Conservation (phyloP, 2,329 filamentous ascomycete species). For the Neofusicoccum cordaticola region DNA sequence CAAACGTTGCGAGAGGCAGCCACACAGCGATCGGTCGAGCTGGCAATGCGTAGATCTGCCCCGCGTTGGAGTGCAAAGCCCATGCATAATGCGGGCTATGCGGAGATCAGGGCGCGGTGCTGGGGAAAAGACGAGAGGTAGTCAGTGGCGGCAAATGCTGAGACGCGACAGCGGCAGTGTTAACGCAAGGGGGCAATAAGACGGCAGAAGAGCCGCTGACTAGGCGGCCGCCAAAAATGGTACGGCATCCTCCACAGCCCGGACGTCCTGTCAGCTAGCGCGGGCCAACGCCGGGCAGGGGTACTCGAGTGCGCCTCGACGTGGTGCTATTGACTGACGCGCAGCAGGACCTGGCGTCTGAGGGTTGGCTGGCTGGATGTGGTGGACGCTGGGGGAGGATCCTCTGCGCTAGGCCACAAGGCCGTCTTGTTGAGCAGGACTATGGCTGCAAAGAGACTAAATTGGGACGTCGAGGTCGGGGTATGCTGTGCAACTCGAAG, state of each 20-base stretch:
- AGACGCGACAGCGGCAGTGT: background rate
- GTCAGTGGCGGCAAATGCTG: background rate
- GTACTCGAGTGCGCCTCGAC: background rate
- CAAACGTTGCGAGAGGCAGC: background rate
- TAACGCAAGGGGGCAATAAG: background rate
- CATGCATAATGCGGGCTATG: background rate
- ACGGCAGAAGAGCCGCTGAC: background rate
- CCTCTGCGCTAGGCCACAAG: background rate
- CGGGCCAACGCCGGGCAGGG: background rate
- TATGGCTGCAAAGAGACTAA: constrained; percentile 4
- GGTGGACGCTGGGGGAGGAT: background rate
- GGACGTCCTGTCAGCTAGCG: background rate
- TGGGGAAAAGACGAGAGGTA: background rate
- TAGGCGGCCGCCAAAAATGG: background rate
- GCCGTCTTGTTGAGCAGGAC: background rate
- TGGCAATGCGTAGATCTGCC: background rate
- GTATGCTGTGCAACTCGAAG: constrained; percentile 4
- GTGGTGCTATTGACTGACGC: background rate
- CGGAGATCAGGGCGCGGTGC: background rate
- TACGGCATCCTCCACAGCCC: background rate
- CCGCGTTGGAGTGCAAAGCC: background rate
- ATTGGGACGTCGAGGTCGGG: background rate
- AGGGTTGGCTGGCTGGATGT: background rate
- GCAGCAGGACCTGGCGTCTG: background rate
- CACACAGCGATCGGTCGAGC: background rate